phyloP scores from a whole-genome alignment of 305 asterid species.

The Fraxinus greggii region DNA sequence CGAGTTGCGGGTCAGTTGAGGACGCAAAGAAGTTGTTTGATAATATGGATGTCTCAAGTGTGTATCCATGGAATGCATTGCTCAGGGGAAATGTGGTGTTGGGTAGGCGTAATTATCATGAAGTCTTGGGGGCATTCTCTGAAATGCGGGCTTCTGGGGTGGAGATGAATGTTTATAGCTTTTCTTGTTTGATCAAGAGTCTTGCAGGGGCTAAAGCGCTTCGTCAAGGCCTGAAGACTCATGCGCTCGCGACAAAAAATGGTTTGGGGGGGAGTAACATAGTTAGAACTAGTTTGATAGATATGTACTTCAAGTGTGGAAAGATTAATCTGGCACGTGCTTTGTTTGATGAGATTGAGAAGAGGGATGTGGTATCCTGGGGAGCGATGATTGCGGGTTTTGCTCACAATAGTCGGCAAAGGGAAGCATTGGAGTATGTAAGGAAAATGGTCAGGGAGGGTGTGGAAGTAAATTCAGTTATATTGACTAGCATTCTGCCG shows the following conservation, averaged over 20 bases:
- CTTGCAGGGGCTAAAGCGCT: slow-evolving; percentile 67
- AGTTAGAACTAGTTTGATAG: slow-evolving; percentile 71
- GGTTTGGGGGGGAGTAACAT: slow-evolving; percentile 55
- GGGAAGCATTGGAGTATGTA: slow-evolving; percentile 68
- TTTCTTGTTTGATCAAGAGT: slow-evolving; percentile 89
- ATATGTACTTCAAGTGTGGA: slow-evolving; percentile 90
- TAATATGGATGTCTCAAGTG: slow-evolving; percentile 53
- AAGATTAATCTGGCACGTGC: slow-evolving; percentile 60
- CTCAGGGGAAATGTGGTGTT: slow-evolving; percentile 78
- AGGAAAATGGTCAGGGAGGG: slow-evolving; percentile 68
- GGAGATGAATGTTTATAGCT: slow-evolving; percentile 72
- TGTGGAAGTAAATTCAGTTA: slow-evolving; percentile 60
- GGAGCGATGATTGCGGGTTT: slow-evolving; percentile 88
- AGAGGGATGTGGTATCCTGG: slow-evolving; percentile 82
- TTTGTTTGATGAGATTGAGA: slow-evolving; percentile 61
- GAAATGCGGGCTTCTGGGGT: slow-evolving; percentile 72
- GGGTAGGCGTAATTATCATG: slow-evolving; percentile 56
- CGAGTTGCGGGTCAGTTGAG: slow-evolving; percentile 63
- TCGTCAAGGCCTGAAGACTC: slow-evolving; percentile 71
- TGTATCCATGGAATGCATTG: slow-evolving; percentile 88
- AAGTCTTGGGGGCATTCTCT: slow-evolving; percentile 48
- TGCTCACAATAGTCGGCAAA: slow-evolving; percentile 67
- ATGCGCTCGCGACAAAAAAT: slow-evolving; percentile 71
- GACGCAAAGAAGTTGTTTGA: slow-evolving; percentile 74
- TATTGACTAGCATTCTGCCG: slow-evolving; percentile 68